Conservation (phyloP, 108 stramenopile species). For the Pseudonitzschia multiseries region DNA sequence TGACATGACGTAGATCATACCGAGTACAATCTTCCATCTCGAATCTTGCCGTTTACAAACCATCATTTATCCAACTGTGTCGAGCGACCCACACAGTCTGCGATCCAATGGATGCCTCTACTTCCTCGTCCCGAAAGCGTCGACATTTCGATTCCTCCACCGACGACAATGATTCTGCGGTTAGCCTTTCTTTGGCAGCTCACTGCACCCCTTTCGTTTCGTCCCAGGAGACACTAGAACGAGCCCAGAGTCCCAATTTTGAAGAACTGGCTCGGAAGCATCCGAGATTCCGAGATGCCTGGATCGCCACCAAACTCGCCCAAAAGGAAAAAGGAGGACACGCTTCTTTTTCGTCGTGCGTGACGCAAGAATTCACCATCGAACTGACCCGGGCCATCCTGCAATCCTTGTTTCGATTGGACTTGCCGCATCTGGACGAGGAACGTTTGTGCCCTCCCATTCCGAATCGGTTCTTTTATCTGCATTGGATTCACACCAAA, state of each 20-base stretch:
- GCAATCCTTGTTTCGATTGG: conserved; percentile 57
- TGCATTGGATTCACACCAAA: conserved; percentile 76
- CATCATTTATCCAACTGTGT: no score
- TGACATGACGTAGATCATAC: no score
- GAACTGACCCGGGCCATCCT: conserved; percentile 84
- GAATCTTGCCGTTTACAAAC: no score
- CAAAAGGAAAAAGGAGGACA: conserved; percentile 30
- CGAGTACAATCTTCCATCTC: no score
- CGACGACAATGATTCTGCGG: not conserved
- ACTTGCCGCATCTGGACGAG: conserved; percentile 65
- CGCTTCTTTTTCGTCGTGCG: conserved; percentile 33
- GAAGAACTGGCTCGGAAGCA: conserved; percentile 56
- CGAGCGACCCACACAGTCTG: not conserved
- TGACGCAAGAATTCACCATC: conserved; percentile 61
- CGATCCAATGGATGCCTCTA: not conserved
- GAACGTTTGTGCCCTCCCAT: conserved; percentile 88
- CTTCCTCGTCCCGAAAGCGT: conserved; percentile 23
- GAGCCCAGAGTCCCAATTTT: conserved; percentile 51
- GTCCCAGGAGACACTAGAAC: conserved; percentile 28
- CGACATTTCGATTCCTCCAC: conserved; percentile 29
- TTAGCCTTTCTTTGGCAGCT: not conserved
- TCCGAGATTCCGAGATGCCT: conserved; percentile 60
- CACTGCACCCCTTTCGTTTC: not conserved
- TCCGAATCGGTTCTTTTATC: conserved; percentile 90
- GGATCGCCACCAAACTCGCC: conserved; percentile 19